Evolutionary conservation across 495 filamentous ascomycete genomes (phyloP), one percentile per base, ranked within the genome.

Genomic region (Penicillium subrubescens): DNA sequence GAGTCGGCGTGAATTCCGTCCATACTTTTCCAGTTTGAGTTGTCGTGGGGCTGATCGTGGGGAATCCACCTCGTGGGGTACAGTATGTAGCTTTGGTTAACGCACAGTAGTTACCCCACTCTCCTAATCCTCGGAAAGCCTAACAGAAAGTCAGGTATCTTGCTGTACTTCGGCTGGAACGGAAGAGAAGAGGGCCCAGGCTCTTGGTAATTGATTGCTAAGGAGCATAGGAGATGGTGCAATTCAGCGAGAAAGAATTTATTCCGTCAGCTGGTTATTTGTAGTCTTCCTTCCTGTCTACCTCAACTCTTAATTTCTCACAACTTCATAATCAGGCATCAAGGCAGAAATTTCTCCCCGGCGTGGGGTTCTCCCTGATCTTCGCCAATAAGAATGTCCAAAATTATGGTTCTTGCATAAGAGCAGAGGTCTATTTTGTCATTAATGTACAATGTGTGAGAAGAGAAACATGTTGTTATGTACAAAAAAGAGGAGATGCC

Each of bases 41-140:
- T 27, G 52, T 46, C 61, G 72, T 73, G 70, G 68, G 68, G 70
- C 70, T 57, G 46, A 50, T 72, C 23, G 70, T 65, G 73, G 70
- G 68, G 70, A 67, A 64, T 64, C 67, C 67, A 72, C 67, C n/a
- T 50, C 57, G 54, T 58, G 65, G 62, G 58, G 25, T 27, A 27
- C 25, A 27, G 44, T 12, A n/a, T n/a, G n/a, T n/a, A 14, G 43
- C 43, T 48, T 48, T 21, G 23, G 21, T 21, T 19, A 44, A 37
- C 17, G 5, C 1, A 17, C 10, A 17, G 0, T 41, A 41, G 3
- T 41, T 41, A 41, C 37, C 15, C 37, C 37, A 41, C 37, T 41
- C 37, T 1, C 31, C 31, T 41, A 41, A 17, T 14, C 3, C 3
- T 12, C 37, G 15, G 37, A 3, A 17, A 14, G 14, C 15, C 37